These are phyloP conservation scores for Wickerhamomyces queroliae DNA, from an alignment of 805 yeast species.

Conservation along the genomic window DNA sequence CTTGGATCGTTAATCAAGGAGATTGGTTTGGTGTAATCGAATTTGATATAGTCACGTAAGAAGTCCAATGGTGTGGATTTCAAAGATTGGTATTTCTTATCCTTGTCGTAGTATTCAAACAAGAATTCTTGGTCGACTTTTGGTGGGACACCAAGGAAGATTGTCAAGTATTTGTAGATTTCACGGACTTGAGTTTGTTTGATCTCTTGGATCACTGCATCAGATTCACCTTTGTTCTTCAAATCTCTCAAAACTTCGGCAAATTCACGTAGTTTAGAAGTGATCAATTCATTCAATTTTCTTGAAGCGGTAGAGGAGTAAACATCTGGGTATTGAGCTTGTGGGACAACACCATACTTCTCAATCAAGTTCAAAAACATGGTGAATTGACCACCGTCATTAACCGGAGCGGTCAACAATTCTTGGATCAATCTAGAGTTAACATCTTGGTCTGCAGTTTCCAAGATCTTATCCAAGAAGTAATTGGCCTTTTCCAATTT, in stretches of 20 bases:
- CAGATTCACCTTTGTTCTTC: slow-evolving; percentile 6
- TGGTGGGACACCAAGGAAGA: slow-evolving; percentile 78
- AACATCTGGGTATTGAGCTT: slow-evolving; percentile 66
- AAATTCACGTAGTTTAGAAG: slow-evolving; percentile 70
- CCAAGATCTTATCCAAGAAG: slow-evolving; percentile 70
- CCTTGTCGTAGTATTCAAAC: slow-evolving; percentile 77
- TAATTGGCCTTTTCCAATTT: slow-evolving; percentile 81
- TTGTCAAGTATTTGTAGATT: slow-evolving; percentile 57
- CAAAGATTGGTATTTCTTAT: slow-evolving; percentile 42
- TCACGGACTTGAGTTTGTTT: slow-evolving; percentile 35
- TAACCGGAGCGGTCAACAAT: slow-evolving; percentile 57
- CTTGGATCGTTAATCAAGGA: slow-evolving; percentile 82
- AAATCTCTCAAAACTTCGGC: slow-evolving; percentile 58
- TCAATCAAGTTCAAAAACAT: slow-evolving; percentile 73
- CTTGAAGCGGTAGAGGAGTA: slow-evolving; percentile 44
- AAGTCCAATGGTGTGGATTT: slow-evolving; percentile 63
- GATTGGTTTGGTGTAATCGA: slow-evolving; percentile 45
- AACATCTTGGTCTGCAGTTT: slow-evolving; percentile 58
- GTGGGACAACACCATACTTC: slow-evolving; percentile 80
- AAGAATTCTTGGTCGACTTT: slow-evolving; percentile 57
- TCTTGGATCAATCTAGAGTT: slow-evolving; percentile 69
- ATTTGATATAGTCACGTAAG: slow-evolving; percentile 45
- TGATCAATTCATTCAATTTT: slow-evolving; percentile 53
- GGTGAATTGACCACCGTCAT: slow-evolving; percentile 87
- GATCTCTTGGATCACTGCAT: slow-evolving; percentile 37